phyloP scores from a whole-genome alignment of 1,139 yeast genomes.

The Scheffersomyces lignicola region DNA sequence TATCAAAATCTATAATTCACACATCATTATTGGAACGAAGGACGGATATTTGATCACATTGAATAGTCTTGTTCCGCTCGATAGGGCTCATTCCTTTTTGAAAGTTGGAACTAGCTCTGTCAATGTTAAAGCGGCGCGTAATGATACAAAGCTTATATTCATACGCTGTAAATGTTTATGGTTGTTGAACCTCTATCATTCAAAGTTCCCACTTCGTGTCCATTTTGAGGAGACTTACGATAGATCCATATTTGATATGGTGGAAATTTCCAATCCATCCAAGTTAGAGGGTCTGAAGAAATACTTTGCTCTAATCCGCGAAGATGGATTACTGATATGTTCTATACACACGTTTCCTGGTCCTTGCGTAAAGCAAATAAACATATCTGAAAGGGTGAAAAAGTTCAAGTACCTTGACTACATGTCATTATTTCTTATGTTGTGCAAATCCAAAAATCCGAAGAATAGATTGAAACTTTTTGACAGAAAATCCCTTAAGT shows the following conservation, averaged over 20 bases:
- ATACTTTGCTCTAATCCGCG: constrained; percentile 41
- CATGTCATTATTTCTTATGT: constrained; percentile 36
- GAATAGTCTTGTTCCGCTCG: too few species aligned
- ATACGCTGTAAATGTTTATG: constrained; percentile 41
- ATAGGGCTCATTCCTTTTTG: constrained; percentile 3
- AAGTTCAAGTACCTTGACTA: constrained; percentile 33
- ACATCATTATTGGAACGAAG: constrained; percentile 29
- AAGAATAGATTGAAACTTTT: constrained; percentile 30
- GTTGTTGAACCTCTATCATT: constrained; percentile 36
- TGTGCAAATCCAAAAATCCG: constrained; percentile 32
- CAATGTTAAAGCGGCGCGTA: neutral
- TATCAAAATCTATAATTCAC: constrained; percentile 8
- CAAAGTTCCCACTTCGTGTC: constrained; percentile 40
- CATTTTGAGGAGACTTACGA: constrained; percentile 39
- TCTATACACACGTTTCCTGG: constrained; percentile 26
- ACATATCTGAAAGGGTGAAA: constrained; percentile 39
- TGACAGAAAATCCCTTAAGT: constrained; percentile 30
- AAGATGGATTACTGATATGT: constrained; percentile 49
- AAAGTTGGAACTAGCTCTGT: constrained; percentile 3
- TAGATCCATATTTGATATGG: constrained; percentile 17
- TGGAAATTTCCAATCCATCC: constrained; percentile 12
- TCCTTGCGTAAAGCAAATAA: constrained; percentile 33
- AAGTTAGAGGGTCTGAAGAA: constrained; percentile 6
- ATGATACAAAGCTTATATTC: constrained; percentile 21
- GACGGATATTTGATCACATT: constrained; percentile 26